Percentiles rank a stretch among this genome's conserved stretches.
phyloP scores from a whole-genome alignment of 2,329 filamentous ascomycete species.

The Rasamsonia emersonii region DNA sequence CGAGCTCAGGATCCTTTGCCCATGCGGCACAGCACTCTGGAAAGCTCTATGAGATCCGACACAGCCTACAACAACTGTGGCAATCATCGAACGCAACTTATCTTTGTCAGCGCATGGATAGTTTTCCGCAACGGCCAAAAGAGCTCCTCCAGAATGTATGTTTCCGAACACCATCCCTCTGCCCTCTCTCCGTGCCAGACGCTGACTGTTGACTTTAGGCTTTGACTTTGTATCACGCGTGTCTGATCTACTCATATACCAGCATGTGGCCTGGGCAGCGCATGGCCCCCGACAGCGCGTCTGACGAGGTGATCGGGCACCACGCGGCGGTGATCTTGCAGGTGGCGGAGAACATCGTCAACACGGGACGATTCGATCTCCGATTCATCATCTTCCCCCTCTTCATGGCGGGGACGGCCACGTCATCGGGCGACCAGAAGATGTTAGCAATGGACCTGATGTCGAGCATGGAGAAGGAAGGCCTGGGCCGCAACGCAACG shows the following conservation, averaged over 20 bases:
- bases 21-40: conserved; percentile 19
- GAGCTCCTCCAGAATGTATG: conserved; percentile 39
- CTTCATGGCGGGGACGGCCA: conserved; percentile 45
- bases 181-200: neutral
- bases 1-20: conserved; percentile 9
- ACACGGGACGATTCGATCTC: conserved; percentile 30
- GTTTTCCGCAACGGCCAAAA: conserved; percentile 26
- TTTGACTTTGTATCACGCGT: conserved; percentile 41
- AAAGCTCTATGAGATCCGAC: conserved; percentile 28
- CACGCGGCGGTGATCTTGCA: conserved; percentile 39
- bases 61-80: conserved; percentile 30
- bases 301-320: conserved; percentile 35
- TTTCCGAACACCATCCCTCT: conserved; percentile 5
- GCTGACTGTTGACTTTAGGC: conserved; percentile 19
- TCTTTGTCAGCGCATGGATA: conserved; percentile 27
- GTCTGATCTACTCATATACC: conserved; percentile 45
- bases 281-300: conserved; percentile 28
- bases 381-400: conserved; percentile 45
- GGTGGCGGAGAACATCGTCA: conserved; percentile 33
- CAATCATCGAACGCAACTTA: conserved; percentile 27
- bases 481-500: conserved; percentile 41
- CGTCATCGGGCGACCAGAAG: conserved; percentile 34
- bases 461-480: conserved; percentile 38
- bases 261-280: conserved; percentile 45
- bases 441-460: conserved; percentile 42